A percentile compares a stretch with the other conserved stretches of the same genome.
These are phyloP conservation scores for Aspergillus aculeatus DNA, from an alignment of 2,329 filamentous ascomycete genomes.

Conservation along the genomic window DNA sequence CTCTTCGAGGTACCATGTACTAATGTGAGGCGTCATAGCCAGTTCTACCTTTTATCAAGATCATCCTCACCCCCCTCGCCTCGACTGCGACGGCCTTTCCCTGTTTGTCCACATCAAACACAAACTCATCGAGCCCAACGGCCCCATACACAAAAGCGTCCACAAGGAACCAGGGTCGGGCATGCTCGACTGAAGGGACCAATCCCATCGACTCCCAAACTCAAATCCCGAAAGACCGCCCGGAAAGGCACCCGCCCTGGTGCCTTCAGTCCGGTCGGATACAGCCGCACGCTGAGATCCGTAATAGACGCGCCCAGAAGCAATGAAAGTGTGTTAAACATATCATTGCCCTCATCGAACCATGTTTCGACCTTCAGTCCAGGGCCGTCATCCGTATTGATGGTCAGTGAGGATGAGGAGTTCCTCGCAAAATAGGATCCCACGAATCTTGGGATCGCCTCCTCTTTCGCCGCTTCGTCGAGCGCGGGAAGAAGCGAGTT, in stretches of 20 bases:
- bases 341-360: constrained; percentile 21
- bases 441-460: constrained; percentile 18
- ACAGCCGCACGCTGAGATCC: constrained; percentile 23
- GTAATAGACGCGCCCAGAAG: neutral
- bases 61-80: neutral
- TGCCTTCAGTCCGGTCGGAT: constrained; percentile 23
- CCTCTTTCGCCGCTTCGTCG: constrained; percentile 22
- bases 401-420: constrained; percentile 15
- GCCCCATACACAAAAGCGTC: neutral
- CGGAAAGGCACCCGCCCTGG: constrained; percentile 18
- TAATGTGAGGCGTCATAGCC: neutral
- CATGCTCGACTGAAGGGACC: constrained; percentile 1
- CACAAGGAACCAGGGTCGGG: neutral
- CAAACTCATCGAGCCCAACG: constrained; percentile 8
- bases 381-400: constrained; percentile 20
- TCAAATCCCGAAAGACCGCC: constrained; percentile 7
- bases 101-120: constrained; percentile 2
- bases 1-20: too few relatives aligned
- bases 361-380: constrained; percentile 21
- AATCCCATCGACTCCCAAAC: neutral
- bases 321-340: constrained; percentile 15
- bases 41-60: neutral
- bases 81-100: neutral
- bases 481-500: constrained; percentile 19
- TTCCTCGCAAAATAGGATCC: constrained; percentile 20